phyloP scores from a whole-genome alignment of 768 basidiomycete species.

The Gyrodon lividus region DNA sequence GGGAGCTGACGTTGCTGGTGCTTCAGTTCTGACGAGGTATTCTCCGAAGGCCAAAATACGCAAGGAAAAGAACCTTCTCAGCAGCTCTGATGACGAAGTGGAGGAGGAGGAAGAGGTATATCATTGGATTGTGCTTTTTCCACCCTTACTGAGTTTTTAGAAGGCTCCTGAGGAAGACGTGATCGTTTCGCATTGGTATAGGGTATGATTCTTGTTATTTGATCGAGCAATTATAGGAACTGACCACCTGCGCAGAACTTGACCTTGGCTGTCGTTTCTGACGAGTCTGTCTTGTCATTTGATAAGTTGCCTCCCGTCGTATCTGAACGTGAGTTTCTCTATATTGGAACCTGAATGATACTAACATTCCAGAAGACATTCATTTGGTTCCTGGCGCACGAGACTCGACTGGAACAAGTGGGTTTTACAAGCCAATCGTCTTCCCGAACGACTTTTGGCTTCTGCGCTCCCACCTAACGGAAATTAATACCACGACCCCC shows the following conservation, averaged over 20 bases:
- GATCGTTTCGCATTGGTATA: constrained; percentile 84
- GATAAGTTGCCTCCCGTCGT: constrained; percentile 57
- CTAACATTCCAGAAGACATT: constrained; percentile 49
- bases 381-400: constrained; percentile 57
- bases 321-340: constrained; percentile 52
- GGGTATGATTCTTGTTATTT: constrained; percentile 39
- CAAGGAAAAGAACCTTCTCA: constrained; percentile 81
- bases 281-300: constrained; percentile 54
- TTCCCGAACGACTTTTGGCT: constrained; percentile 98
- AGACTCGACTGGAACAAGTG: constrained; percentile 63
- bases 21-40: constrained; percentile 82
- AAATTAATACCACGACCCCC: constrained; percentile 83
- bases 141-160: constrained; percentile 3
- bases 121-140: constrained; percentile 6
- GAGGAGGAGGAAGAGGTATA: constrained; percentile 52
- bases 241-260: constrained; percentile 58
- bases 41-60: constrained; percentile 66
- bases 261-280: constrained; percentile 82
- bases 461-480: constrained; percentile 73
- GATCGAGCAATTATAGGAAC: background rate
- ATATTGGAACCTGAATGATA: background rate
- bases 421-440: constrained; percentile 82
- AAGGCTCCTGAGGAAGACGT: constrained; percentile 46
- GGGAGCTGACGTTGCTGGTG: constrained; percentile 2
- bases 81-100: constrained; percentile 36